Conservation (phyloP, 2,329 filamentous ascomycete genomes). For the Fusarium pininemorale region DNA sequence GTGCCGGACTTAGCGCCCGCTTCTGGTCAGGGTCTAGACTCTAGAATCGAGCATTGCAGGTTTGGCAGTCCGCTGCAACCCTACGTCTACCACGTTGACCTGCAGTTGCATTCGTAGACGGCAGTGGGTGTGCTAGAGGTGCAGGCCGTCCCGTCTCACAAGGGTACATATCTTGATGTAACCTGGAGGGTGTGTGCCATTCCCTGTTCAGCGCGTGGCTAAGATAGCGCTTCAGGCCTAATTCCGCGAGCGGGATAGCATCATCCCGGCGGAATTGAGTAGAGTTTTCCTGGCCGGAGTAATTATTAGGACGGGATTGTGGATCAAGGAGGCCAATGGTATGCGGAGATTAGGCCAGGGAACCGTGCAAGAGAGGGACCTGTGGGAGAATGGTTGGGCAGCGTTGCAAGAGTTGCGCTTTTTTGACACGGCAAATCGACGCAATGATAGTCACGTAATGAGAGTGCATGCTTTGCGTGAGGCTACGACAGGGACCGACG, state of each 20-base stretch:
- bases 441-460: fast-evolving
- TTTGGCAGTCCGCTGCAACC: background rate
- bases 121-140: background rate
- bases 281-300: background rate
- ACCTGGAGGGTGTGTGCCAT: background rate
- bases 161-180: background rate
- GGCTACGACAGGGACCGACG: fast-evolving
- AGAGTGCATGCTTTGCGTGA: fast-evolving
- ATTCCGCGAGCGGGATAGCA: background rate
- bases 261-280: fast-evolving
- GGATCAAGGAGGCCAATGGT: background rate
- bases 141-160: background rate
- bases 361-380: background rate
- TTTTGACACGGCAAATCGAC: too few species aligned
- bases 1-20: background rate
- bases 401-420: background rate
- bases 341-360: fast-evolving
- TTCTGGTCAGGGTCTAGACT: background rate
- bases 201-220: background rate
- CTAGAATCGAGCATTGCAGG: background rate
- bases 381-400: too few species aligned
- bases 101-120: background rate
- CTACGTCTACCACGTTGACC: fast-evolving
- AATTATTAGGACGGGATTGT: fast-evolving
- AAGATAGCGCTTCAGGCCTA: background rate